These are phyloP conservation scores for Ophiostoma sp. DNA, from an alignment of 2,329 filamentous ascomycete genomes.

Conservation along the genomic window DNA sequence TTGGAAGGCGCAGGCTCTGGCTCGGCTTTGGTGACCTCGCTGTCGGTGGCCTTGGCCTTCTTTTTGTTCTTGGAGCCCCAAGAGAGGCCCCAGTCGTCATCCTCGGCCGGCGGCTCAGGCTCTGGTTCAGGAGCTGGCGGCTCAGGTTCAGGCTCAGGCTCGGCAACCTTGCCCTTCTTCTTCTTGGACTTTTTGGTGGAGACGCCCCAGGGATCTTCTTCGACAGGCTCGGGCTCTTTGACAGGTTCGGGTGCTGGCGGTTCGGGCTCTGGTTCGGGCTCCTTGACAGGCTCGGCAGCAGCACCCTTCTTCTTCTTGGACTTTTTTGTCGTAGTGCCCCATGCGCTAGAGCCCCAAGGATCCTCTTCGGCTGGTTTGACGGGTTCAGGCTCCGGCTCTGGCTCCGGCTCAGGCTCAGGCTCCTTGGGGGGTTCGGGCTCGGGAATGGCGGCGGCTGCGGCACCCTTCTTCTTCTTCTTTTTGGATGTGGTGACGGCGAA, in stretches of 20 bases:
- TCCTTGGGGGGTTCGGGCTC: slow-evolving; percentile 32
- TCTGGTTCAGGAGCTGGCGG: slow-evolving; percentile 23
- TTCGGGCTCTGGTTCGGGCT: slow-evolving; percentile 1
- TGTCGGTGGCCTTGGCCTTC: slow-evolving; percentile 31
- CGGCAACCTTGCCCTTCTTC: slow-evolving; percentile 25
- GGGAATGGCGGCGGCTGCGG: slow-evolving; percentile 23
- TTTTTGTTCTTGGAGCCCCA: slow-evolving; percentile 31
- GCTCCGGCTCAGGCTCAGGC: slow-evolving; percentile 27
- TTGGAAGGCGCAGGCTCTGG: slow-evolving; percentile 19
- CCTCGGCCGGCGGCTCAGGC: neutral
- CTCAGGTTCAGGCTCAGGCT: slow-evolving; percentile 22
- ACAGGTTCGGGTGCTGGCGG: slow-evolving; percentile 15
- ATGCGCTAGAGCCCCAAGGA: slow-evolving; percentile 33
- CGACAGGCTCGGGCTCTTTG: slow-evolving; percentile 15
- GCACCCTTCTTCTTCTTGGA: slow-evolving; percentile 35
- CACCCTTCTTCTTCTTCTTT: slow-evolving; percentile 32
- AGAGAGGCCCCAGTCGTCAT: slow-evolving; percentile 27
- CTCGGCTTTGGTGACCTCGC: slow-evolving; percentile 25
- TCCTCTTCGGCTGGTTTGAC: slow-evolving; percentile 26
- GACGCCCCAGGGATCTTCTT: slow-evolving; percentile 24
- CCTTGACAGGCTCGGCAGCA: neutral
- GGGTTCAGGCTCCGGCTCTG: slow-evolving; percentile 21
- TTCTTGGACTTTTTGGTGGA: slow-evolving; percentile 46
- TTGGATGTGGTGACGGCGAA: slow-evolving; percentile 16
- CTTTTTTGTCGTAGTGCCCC: slow-evolving; percentile 32